Base-by-base conservation (phyloP, 352 stramenopile genomes). In the Globisporangium orthogonon region DNA sequence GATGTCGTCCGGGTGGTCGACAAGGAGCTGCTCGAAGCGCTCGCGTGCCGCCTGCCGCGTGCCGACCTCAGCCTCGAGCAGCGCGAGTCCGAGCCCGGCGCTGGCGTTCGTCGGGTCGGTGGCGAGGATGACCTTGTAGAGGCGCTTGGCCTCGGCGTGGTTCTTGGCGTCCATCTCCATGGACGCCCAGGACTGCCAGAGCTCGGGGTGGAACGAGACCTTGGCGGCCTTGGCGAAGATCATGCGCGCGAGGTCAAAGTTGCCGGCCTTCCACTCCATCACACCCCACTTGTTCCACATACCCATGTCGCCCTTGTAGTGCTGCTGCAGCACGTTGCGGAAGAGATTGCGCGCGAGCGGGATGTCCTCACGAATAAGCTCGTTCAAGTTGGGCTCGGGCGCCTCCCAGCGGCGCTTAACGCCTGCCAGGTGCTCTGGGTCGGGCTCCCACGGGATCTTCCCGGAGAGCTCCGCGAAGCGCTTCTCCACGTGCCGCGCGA, bases 221-320 rank as follows among this genome's bases (percentile, higher is more conserved):
- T 83, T 84, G 44, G 78, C 70, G 14, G 81, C 81, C 58, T 92
- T 93, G 50, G 65, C 65, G 61, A 93, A 95, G 60, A 95, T 93
- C 79, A 92, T 93, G 44, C 85, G 67, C 53, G 85, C 83, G 45
- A 95, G 72, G 61, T 82, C 78, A 60, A 81, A 78, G 60, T 95
- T 95, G 0, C 78, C 81, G 4, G 78, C 83, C 49, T 91, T 90
- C 85, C 85, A 95, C 65, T 95, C 85, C 85, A 95, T 95, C 46
- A 86, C 83, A 48, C 72, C 85, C 85, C 85, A 95, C 61, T 95
- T 95, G 73, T 95, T 95, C 85, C 85, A 95, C 85, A 95, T 95
- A 62, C 73, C 77, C 83, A 95, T 93, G 70, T 95, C 83, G 23
- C 83, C 78, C 6, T 70, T 62, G 65, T 95, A 95, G 37, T 84